These are phyloP conservation scores for Nitzschia sp. DNA, from an alignment of 108 stramenopile species.

Conservation along the genomic window DNA sequence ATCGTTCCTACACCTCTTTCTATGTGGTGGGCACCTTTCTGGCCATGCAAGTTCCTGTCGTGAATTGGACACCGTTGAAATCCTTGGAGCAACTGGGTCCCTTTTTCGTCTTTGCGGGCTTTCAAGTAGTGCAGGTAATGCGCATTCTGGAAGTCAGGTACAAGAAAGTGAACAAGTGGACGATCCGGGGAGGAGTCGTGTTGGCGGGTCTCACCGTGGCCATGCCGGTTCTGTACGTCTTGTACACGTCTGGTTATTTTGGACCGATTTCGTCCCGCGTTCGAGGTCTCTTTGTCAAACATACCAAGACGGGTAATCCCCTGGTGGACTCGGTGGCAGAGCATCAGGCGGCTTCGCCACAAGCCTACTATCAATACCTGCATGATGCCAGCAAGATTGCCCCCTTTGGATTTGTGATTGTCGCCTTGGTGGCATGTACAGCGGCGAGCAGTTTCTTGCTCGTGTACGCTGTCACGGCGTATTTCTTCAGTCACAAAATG, in stretches of 20 bases:
- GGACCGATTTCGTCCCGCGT: slow-evolving; percentile 88
- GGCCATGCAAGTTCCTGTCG: slow-evolving; percentile 92
- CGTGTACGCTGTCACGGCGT: slow-evolving; percentile 90
- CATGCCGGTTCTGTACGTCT: slow-evolving; percentile 33
- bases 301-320: slow-evolving; percentile 93
- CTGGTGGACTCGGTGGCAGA: slow-evolving; percentile 94
- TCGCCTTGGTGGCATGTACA: slow-evolving; percentile 57
- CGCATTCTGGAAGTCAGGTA: slow-evolving; percentile 49
- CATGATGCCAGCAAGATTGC: slow-evolving; percentile 69
- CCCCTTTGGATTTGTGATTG: slow-evolving; percentile 92
- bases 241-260: slow-evolving; percentile 91
- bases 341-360: slow-evolving; percentile 94
- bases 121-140: slow-evolving; percentile 73
- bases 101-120: slow-evolving; percentile 68
- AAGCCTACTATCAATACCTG: slow-evolving; percentile 94
- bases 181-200: slow-evolving; percentile 53
- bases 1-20: slow-evolving; percentile 89
- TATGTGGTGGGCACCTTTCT: slow-evolving; percentile 89
- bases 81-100: slow-evolving; percentile 90
- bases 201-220: slow-evolving; percentile 44
- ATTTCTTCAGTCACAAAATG: slow-evolving; percentile 98
- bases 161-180: slow-evolving; percentile 62
- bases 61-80: slow-evolving; percentile 83
- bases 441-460: slow-evolving; percentile 89
- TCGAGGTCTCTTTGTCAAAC: slow-evolving; percentile 90